Evolutionary conservation across 176 grass and related monocot genomes (phyloP).

Genomic region (Carex kokanica): DNA sequence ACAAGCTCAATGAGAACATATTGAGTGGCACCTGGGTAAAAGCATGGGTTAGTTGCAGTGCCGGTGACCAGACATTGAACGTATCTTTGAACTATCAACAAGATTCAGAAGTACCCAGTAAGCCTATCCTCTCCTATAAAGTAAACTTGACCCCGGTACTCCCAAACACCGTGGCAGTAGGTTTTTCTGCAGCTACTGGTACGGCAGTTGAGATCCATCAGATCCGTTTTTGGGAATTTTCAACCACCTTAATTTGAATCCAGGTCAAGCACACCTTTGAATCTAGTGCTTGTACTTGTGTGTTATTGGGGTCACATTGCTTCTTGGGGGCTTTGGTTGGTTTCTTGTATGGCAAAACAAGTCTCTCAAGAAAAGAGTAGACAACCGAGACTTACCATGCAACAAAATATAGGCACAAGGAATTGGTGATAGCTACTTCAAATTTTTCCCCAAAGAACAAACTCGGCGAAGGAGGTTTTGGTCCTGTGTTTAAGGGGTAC

Average conservation of each 20-base stretch:
- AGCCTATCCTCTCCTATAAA: neutral
- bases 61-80: neutral
- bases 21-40: slow-evolving; percentile 20
- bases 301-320: neutral
- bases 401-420: slow-evolving; percentile 13
- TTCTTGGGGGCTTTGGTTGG: neutral
- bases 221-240: slow-evolving; percentile 35
- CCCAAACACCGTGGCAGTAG: slow-evolving; percentile 23
- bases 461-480: slow-evolving; percentile 44
- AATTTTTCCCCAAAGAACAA: slow-evolving; percentile 18
- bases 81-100: slow-evolving; percentile 21
- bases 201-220: neutral
- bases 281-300: neutral
- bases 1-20: neutral
- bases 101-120: neutral
- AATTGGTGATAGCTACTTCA: slow-evolving; percentile 14
- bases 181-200: slow-evolving; percentile 32
- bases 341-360: neutral
- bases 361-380: neutral
- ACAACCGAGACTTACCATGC: neutral
- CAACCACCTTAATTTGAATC: slow-evolving; percentile 16
- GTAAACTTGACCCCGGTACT: slow-evolving; percentile 16
- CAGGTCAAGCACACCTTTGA: neutral
- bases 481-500: slow-evolving; percentile 29
- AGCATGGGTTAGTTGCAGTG: slow-evolving; percentile 25